A percentile compares a stretch with the other conserved stretches of the same genome.
Evolutionary conservation across 2,329 filamentous ascomycete genomes (phyloP).

Genomic region (Trichoderma sp.): DNA sequence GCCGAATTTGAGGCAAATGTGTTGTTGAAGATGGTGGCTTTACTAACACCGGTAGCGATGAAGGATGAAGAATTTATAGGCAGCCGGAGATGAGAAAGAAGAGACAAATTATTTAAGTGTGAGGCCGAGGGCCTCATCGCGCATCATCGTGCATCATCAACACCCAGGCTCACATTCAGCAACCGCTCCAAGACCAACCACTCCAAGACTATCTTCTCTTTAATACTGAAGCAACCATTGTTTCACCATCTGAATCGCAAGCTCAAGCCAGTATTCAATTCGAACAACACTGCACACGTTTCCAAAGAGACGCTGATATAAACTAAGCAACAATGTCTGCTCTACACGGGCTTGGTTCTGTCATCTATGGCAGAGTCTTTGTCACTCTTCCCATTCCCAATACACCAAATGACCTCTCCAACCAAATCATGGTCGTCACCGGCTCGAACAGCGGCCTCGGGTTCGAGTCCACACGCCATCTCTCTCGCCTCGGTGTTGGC

Average conservation of each 20-base stretch:
- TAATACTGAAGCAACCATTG: not conserved
- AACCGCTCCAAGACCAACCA: not conserved
- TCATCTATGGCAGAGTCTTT: not conserved
- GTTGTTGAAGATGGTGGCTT: not conserved
- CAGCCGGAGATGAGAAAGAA: not conserved
- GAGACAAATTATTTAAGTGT: not conserved
- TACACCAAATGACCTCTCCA: not conserved
- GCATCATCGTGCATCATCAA: not conserved
- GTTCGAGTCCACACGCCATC: constrained; percentile 42
- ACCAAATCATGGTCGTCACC: constrained; percentile 38
- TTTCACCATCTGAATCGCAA: not conserved
- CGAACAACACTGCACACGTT: not conserved
- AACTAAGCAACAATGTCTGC: not conserved
- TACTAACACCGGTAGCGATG: not conserved
- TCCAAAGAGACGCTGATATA: not conserved
- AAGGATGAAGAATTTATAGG: no score
- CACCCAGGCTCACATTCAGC: not conserved
- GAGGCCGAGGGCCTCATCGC: accelerated
- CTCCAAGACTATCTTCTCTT: not conserved
- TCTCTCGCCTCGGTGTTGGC: constrained; percentile 37
- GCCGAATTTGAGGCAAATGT: not conserved
- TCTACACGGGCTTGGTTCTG: not conserved
- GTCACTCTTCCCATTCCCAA: not conserved
- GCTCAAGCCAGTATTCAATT: not conserved
- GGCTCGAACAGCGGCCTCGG: constrained; percentile 42